phyloP scores from a whole-genome alignment of 495 filamentous ascomycete genomes.

The Peziza echinospora region DNA sequence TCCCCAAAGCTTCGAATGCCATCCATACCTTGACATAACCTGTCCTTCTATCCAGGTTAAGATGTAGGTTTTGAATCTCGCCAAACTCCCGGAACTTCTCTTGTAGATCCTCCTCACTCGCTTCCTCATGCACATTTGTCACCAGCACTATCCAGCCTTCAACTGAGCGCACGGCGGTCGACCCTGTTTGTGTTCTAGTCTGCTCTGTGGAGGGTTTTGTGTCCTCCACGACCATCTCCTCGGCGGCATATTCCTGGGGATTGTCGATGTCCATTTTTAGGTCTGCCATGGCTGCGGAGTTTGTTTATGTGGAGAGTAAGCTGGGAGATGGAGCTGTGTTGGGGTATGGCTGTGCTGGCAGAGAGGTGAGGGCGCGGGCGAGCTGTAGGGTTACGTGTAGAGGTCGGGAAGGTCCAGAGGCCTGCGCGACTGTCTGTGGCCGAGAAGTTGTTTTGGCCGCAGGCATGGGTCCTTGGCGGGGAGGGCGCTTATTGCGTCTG shows the following conservation, averaged over 20 bases:
- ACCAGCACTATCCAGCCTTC: slow-evolving; percentile 97
- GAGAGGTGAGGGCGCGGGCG: too few species aligned
- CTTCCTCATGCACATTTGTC: slow-evolving; percentile 95
- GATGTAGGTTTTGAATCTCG: slow-evolving; percentile 89
- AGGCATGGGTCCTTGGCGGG: too few species aligned
- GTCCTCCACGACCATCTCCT: slow-evolving; percentile 20
- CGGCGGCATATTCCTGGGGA: slow-evolving; percentile 17
- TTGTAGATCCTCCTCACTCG: slow-evolving; percentile 82
- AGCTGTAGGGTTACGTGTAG: too few species aligned
- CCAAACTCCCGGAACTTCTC: slow-evolving; percentile 92
- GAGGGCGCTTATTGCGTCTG: too few species aligned
- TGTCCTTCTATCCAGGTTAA: slow-evolving; percentile 84
- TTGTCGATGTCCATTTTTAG: slow-evolving; percentile 68
- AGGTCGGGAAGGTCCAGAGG: too few species aligned
- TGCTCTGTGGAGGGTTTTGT: slow-evolving; percentile 30
- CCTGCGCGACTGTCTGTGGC: too few species aligned
- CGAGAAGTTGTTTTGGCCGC: too few species aligned
- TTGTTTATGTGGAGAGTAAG: not conserved
- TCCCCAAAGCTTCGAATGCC: not conserved
- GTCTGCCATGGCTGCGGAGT: slow-evolving; percentile 33
- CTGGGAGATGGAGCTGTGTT: too few species aligned
- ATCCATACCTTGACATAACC: slow-evolving; percentile 83
- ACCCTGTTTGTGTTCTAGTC: slow-evolving; percentile 48
- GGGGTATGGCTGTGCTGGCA: too few species aligned
- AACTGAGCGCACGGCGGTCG: slow-evolving; percentile 87